Percentiles rank a stretch among this genome's conserved stretches.
Evolutionary conservation across 2,329 filamentous ascomycete species (phyloP).

Genomic region (Cladosporium austrohemisphaericum): DNA sequence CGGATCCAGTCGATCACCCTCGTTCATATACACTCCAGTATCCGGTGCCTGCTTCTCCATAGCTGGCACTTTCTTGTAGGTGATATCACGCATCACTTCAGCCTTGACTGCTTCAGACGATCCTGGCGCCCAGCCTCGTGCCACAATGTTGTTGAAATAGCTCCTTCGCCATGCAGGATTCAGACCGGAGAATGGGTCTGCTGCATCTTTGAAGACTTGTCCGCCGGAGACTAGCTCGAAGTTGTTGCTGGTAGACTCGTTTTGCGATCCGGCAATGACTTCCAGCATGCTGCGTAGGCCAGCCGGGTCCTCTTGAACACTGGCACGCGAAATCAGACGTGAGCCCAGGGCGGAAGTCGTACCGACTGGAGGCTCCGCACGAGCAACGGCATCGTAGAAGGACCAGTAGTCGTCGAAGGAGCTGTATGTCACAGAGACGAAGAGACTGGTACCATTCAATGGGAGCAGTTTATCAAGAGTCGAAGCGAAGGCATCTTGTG

Average conservation of each 20-base stretch:
- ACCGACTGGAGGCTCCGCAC: conserved; percentile 18
- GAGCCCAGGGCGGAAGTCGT: conserved; percentile 26
- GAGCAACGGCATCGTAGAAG: conserved; percentile 24
- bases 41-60: conserved; percentile 32
- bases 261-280: conserved; percentile 22
- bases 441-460: conserved; percentile 26
- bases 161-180: conserved; percentile 52
- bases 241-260: conserved; percentile 31
- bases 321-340: conserved; percentile 24
- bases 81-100: conserved; percentile 30
- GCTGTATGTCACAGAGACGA: conserved; percentile 28
- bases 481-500: conserved; percentile 22
- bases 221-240: conserved; percentile 38
- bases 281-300: conserved; percentile 16
- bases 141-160: conserved; percentile 33
- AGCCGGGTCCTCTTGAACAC: conserved; percentile 19
- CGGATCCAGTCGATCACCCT: conserved; percentile 25
- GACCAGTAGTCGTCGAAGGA: conserved; percentile 31
- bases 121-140: conserved; percentile 23
- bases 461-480: conserved; percentile 20
- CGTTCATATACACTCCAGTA: conserved; percentile 38
- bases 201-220: conserved; percentile 35
- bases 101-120: conserved; percentile 19
- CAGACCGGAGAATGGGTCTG: conserved; percentile 45
- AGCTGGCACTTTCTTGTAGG: conserved; percentile 30